These are phyloP conservation scores for Zymoseptoria ardabiliae DNA, from an alignment of 2,329 filamentous ascomycete genomes.

Conservation along the genomic window DNA sequence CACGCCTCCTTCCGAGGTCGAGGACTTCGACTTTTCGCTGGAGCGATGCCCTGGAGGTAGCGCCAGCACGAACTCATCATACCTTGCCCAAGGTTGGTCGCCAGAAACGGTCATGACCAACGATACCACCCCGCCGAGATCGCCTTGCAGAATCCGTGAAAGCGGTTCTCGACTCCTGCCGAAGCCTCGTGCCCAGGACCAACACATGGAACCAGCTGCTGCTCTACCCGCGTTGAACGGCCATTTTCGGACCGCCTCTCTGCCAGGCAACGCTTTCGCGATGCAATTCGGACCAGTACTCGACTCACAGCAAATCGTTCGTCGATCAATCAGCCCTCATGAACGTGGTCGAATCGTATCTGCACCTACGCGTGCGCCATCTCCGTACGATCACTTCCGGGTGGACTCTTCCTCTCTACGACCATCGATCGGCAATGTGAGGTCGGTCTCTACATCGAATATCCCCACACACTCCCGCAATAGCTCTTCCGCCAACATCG, in stretches of 20 bases:
- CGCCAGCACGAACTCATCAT: slow-evolving; percentile 25
- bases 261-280: slow-evolving; percentile 22
- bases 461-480: slow-evolving; percentile 27
- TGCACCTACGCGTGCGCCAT: slow-evolving; percentile 14
- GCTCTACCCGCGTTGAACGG: slow-evolving; percentile 8
- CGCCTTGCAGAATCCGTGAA: slow-evolving; percentile 24
- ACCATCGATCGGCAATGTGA: slow-evolving; percentile 20
- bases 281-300: slow-evolving; percentile 23
- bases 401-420: slow-evolving; percentile 13
- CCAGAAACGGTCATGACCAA: slow-evolving; percentile 26
- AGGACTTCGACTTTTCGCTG: slow-evolving; percentile 19
- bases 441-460: slow-evolving; percentile 23
- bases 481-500: slow-evolving; percentile 27
- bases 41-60: slow-evolving; percentile 27
- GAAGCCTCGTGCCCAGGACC: slow-evolving; percentile 24
- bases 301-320: slow-evolving; percentile 8
- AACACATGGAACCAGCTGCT: slow-evolving; percentile 18
- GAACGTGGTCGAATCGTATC: slow-evolving; percentile 6
- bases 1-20: slow-evolving; percentile 36
- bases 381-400: slow-evolving; percentile 17
- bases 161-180: slow-evolving; percentile 24
- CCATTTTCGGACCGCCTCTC: slow-evolving; percentile 23
- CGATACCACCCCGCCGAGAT: slow-evolving; percentile 25
- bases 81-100: slow-evolving; percentile 23
- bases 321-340: slow-evolving; percentile 23